A percentile compares a stretch with the other conserved stretches of the same genome.
phyloP scores from a whole-genome alignment of 83 land plant species.

The Thuja plicata region DNA sequence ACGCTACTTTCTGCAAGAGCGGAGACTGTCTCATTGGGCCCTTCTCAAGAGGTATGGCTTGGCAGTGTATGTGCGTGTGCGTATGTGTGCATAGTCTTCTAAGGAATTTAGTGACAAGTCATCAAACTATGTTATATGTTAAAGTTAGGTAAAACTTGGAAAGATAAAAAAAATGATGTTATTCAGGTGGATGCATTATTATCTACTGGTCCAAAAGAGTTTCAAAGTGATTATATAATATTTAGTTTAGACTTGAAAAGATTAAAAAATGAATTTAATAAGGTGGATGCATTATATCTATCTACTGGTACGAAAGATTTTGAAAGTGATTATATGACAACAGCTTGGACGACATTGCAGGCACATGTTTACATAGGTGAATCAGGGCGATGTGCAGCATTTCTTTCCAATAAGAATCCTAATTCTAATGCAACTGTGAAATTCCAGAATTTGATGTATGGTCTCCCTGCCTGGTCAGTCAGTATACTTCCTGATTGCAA shows the following conservation, averaged over 20 bases:
- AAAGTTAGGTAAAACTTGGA: no score
- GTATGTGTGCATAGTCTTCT: neutral
- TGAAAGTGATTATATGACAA: neutral
- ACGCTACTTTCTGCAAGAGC: slow-evolving; percentile 49
- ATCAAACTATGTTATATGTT: neutral
- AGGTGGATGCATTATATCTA: neutral
- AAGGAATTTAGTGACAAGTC: neutral
- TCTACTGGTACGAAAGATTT: neutral
- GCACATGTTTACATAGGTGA: slow-evolving; percentile 15
- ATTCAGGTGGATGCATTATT: neutral
- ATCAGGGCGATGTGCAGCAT: slow-evolving; percentile 38
- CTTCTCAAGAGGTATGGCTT: slow-evolving; percentile 44
- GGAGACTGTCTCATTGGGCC: slow-evolving; percentile 13
- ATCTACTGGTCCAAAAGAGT: neutral
- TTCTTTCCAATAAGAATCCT: slow-evolving; percentile 34
- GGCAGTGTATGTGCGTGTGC: neutral
- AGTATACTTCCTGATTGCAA: slow-evolving; percentile 70
- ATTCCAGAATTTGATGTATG: slow-evolving; percentile 32
- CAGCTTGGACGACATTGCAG: neutral
- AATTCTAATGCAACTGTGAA: slow-evolving; percentile 21
- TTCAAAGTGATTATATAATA: neutral
- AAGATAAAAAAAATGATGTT: neutral
- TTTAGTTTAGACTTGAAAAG: neutral
- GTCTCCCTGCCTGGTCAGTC: slow-evolving; percentile 54
- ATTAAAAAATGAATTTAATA: neutral